Evolutionary conservation across 257 asterid genomes (phyloP).

Genomic region (Vinca minor): DNA sequence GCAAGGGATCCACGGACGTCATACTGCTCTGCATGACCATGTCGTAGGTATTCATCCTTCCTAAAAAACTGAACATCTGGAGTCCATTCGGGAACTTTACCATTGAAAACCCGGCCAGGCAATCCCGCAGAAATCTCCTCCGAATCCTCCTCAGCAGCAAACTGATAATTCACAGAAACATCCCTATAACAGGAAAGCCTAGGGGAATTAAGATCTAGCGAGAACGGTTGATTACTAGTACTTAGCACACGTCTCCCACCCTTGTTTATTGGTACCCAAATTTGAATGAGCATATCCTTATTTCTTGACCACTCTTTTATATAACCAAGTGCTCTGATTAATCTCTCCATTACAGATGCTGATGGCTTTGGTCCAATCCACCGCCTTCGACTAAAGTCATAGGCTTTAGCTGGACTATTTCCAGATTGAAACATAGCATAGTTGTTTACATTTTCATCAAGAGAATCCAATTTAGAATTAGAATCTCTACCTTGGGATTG

Average conservation of each 20-base stretch:
- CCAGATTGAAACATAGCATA: conserved; percentile 22
- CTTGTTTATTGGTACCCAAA: conserved; percentile 70
- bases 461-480: conserved; percentile 22
- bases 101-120: conserved; percentile 81
- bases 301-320: conserved; percentile 51
- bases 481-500: conserved; percentile 30
- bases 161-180: conserved; percentile 57
- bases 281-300: conserved; percentile 60
- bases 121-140: conserved; percentile 53
- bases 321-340: conserved; percentile 47
- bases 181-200: conserved; percentile 69
- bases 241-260: conserved; percentile 65
- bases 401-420: conserved; percentile 22
- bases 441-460: conserved; percentile 23
- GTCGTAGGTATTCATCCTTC: conserved; percentile 71
- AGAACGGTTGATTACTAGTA: conserved; percentile 56
- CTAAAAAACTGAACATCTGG: conserved; percentile 79
- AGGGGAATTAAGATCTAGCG: conserved; percentile 49
- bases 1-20: conserved; percentile 87
- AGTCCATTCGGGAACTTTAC: conserved; percentile 86
- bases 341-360: conserved; percentile 57
- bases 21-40: conserved; percentile 56
- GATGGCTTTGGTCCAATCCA: conserved; percentile 69
- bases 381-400: conserved; percentile 40
- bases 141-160: conserved; percentile 65